Evolutionary conservation across 2,329 filamentous ascomycete species (phyloP).

Genomic region (Trichophyton equinum): DNA sequence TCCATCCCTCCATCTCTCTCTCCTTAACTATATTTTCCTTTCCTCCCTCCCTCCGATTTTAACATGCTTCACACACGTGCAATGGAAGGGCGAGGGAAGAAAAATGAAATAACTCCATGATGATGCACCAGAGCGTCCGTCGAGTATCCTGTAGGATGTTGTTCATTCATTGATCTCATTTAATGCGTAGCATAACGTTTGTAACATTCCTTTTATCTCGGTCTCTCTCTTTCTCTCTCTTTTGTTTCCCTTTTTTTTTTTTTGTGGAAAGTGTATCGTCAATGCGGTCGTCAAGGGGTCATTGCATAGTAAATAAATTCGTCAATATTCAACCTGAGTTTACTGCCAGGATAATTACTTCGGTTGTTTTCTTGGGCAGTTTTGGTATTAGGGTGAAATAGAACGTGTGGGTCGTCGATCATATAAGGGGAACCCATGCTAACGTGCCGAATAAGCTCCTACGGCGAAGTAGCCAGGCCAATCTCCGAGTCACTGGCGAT

Average conservation of each 20-base stretch:
- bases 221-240: not conserved
- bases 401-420: not conserved
- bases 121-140: not conserved
- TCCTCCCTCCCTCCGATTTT: no score
- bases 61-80: not conserved
- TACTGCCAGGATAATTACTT: not conserved
- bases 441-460: not conserved
- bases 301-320: not conserved
- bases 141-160: not conserved
- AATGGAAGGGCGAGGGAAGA: not conserved
- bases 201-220: not conserved
- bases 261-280: not conserved
- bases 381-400: not conserved
- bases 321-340: not conserved
- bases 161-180: constrained; percentile 1
- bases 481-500: constrained; percentile 32
- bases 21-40: not conserved
- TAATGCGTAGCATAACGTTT: not conserved
- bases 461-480: constrained; percentile 26
- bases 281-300: not conserved
- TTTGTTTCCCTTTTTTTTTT: not conserved
- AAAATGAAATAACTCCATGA: not conserved
- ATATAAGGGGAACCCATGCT: not conserved
- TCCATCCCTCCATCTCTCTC: no score
- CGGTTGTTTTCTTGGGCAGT: not conserved